Evolutionary conservation across 768 basidiomycete species (phyloP).

Genomic region (Hygrophorus russula): DNA sequence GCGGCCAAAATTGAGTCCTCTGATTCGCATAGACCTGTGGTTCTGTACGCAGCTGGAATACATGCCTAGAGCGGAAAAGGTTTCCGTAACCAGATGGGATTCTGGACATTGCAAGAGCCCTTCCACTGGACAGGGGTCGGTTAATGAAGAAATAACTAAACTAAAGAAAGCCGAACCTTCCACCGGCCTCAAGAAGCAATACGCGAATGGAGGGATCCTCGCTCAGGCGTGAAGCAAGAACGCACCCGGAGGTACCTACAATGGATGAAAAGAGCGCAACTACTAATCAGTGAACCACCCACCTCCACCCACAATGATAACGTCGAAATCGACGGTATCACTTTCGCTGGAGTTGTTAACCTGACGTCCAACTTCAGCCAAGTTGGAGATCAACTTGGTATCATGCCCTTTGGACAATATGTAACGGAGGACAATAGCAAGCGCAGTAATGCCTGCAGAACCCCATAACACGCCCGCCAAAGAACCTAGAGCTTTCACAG

Average conservation of each 20-base stretch:
- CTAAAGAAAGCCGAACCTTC: constrained; percentile 30
- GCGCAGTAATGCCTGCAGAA: constrained; percentile 6
- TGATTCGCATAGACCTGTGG: constrained; percentile 40
- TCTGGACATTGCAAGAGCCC: constrained; percentile 25
- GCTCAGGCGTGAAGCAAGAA: constrained; percentile 44
- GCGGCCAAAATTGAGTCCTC: constrained; percentile 46
- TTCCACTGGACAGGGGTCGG: constrained; percentile 24
- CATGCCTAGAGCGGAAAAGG: constrained; percentile 35
- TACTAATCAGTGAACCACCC: constrained; percentile 1
- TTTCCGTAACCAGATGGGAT: constrained; percentile 31
- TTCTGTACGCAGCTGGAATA: constrained; percentile 45
- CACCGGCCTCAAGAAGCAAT: constrained; percentile 47
- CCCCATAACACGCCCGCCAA: not conserved
- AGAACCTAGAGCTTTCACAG: not conserved
- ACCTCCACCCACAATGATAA: constrained; percentile 49
- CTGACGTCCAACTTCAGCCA: constrained; percentile 8
- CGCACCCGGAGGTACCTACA: constrained; percentile 51
- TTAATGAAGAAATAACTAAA: not conserved
- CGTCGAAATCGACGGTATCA: constrained; percentile 28
- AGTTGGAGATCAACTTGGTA: constrained; percentile 3
- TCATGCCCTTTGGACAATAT: not conserved
- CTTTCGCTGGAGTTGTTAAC: not conserved
- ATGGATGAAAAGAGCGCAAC: constrained; percentile 2
- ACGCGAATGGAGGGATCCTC: constrained; percentile 45
- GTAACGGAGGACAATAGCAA: constrained; percentile 5